A percentile compares a stretch with the other conserved stretches of the same genome.
phyloP scores from a whole-genome alignment of 2,329 filamentous ascomycete species.

The Chaetomiaceae sp. region DNA sequence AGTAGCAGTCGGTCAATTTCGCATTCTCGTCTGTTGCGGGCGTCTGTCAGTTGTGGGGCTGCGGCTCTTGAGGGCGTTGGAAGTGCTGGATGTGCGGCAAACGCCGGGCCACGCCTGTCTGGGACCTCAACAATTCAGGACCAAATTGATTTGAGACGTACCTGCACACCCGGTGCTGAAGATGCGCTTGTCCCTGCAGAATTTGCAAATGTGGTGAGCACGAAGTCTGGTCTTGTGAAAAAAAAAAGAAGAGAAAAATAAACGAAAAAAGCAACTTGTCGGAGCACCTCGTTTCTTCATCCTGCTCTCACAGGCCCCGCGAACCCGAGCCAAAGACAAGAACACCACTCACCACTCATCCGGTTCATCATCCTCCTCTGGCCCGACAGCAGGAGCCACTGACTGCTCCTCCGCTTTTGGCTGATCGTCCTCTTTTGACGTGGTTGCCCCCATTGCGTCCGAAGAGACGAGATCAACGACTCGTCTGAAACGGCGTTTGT shows the following conservation, averaged over 20 bases:
- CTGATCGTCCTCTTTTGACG: conserved; percentile 54
- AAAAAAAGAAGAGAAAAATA: too few species aligned
- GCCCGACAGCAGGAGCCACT: conserved; percentile 28
- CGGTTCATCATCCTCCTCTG: conserved; percentile 70
- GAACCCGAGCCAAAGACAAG: not conserved
- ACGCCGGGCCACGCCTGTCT: not conserved
- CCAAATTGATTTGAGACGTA: conserved; percentile 34
- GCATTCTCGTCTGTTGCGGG: conserved; percentile 69
- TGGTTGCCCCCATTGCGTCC: conserved; percentile 31
- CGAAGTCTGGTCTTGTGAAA: not conserved
- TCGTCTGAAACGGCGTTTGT: too few species aligned
- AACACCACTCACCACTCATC: conserved; percentile 75
- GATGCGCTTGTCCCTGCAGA: conserved; percentile 86
- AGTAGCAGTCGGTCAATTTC: conserved; percentile 93
- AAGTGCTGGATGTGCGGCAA: conserved; percentile 7
- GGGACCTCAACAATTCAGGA: conserved; percentile 3
- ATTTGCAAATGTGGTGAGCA: conserved; percentile 22
- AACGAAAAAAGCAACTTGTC: too few species aligned
- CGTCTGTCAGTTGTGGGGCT: conserved; percentile 3
- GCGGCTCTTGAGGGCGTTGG: not conserved
- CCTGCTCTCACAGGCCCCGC: too few species aligned
- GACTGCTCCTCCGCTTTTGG: conserved; percentile 27
- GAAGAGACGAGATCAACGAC: too few species aligned
- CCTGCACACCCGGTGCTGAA: conserved; percentile 93
- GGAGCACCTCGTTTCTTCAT: too few species aligned